Evolutionary conservation across 208 protist genomes (phyloP).

Genomic region (Leishmania major): DNA sequence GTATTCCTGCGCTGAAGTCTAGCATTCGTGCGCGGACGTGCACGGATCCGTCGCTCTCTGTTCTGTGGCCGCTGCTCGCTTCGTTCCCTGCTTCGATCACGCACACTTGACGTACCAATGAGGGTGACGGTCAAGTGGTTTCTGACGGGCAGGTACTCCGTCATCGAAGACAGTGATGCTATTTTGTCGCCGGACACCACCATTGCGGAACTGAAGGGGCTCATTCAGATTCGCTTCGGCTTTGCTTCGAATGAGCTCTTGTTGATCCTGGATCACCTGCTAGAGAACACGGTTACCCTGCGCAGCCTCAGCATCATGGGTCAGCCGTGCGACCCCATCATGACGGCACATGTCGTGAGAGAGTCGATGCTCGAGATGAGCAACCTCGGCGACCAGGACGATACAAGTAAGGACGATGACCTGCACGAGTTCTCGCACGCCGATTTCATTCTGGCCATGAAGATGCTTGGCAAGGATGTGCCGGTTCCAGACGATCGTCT

Average conservation of each 20-base stretch:
- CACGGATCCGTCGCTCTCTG: too few relatives aligned
- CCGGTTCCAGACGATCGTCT: constrained; percentile 67
- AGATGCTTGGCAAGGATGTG: constrained; percentile 77
- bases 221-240: constrained; percentile 86
- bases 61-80: too few relatives aligned
- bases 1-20: background rate
- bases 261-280: constrained; percentile 53
- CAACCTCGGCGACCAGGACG: constrained; percentile 51
- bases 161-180: constrained; percentile 62
- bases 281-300: constrained; percentile 58
- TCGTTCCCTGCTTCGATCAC: background rate
- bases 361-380: constrained; percentile 55
- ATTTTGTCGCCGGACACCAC: constrained; percentile 69
- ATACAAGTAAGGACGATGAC: constrained; percentile 60
- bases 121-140: constrained; percentile 72
- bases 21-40: background rate
- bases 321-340: constrained; percentile 38
- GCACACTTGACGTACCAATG: constrained; percentile 33
- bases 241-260: constrained; percentile 65
- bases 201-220: constrained; percentile 81
- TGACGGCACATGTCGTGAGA: constrained; percentile 65
- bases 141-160: constrained; percentile 59
- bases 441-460: constrained; percentile 78
- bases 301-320: constrained; percentile 50
- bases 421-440: constrained; percentile 83